Percentiles rank a stretch among this genome's conserved stretches.
These are phyloP conservation scores for Globisporangium yorkense DNA, from an alignment of 352 stramenopile genomes.

Conservation along the genomic window DNA sequence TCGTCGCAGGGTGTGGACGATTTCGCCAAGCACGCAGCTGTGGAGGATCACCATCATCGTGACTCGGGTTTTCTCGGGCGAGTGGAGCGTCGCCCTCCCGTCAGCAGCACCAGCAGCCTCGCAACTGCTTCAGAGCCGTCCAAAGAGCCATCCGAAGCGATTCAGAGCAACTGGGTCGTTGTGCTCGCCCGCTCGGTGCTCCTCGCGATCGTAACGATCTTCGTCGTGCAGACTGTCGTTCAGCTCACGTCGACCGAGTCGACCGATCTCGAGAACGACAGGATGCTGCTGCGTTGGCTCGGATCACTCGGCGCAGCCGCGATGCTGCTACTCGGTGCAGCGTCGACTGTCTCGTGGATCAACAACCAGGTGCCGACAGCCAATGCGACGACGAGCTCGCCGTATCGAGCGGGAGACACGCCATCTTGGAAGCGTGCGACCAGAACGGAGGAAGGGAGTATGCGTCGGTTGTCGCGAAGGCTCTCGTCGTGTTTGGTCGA, in stretches of 20 bases:
- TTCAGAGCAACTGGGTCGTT: neutral
- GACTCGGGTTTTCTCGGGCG: neutral
- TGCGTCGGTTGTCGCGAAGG: conserved; percentile 5
- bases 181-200: conserved; percentile 5
- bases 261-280: conserved; percentile 7
- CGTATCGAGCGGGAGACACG: neutral
- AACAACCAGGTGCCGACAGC: neutral
- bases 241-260: conserved; percentile 2
- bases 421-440: neutral
- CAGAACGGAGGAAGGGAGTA: neutral
- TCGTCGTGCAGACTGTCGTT: conserved; percentile 5
- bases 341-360: neutral
- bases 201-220: conserved; percentile 8
- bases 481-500: conserved; percentile 9
- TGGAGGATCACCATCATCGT: neutral
- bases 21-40: conserved; percentile 6
- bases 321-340: neutral
- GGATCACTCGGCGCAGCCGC: neutral
- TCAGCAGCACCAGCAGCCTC: neutral
- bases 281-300: conserved; percentile 4
- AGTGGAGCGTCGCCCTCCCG: neutral
- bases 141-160: neutral
- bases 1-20: conserved; percentile 5
- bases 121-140: neutral
- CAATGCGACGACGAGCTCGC: neutral